Percentiles rank a stretch among this genome's conserved stretches.
Evolutionary conservation across 495 filamentous ascomycete genomes (phyloP).

Genomic region (Penicillium canariense): DNA sequence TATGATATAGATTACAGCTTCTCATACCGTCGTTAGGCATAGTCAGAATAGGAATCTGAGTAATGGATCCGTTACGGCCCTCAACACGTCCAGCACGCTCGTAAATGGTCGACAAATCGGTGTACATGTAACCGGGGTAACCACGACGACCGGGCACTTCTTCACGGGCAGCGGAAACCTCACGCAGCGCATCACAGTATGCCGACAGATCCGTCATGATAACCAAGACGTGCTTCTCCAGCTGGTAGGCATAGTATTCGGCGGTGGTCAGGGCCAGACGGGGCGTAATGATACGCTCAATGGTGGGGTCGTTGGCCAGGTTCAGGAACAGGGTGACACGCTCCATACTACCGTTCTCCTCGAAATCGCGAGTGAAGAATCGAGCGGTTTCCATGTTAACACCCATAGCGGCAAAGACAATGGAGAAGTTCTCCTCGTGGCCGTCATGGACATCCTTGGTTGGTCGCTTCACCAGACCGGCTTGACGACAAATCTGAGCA

Average conservation of each 20-base stretch:
- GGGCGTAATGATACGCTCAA: conserved; percentile 99
- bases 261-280: conserved; percentile 97
- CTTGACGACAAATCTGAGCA: conserved; percentile 95
- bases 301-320: conserved; percentile 97
- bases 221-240: conserved; percentile 98
- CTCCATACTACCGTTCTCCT: conserved; percentile 99
- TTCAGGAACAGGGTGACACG: conserved; percentile 97
- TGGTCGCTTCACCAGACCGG: conserved; percentile 81
- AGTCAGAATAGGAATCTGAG: conserved; percentile 96
- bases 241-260: conserved; percentile 99
- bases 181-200: conserved; percentile 98
- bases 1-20: neutral
- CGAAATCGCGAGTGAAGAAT: conserved; percentile 98
- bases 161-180: conserved; percentile 96
- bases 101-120: conserved; percentile 99
- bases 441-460: conserved; percentile 96
- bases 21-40: conserved; percentile 93
- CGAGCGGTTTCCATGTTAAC: conserved; percentile 98
- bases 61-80: conserved; percentile 97
- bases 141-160: conserved; percentile 99
- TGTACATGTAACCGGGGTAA: conserved; percentile 99
- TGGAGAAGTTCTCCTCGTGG: conserved; percentile 99
- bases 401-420: conserved; percentile 99
- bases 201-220: conserved; percentile 97
- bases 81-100: conserved; percentile 98